Conservation (phyloP, 108 stramenopile genomes). For the Tribonema minus region DNA sequence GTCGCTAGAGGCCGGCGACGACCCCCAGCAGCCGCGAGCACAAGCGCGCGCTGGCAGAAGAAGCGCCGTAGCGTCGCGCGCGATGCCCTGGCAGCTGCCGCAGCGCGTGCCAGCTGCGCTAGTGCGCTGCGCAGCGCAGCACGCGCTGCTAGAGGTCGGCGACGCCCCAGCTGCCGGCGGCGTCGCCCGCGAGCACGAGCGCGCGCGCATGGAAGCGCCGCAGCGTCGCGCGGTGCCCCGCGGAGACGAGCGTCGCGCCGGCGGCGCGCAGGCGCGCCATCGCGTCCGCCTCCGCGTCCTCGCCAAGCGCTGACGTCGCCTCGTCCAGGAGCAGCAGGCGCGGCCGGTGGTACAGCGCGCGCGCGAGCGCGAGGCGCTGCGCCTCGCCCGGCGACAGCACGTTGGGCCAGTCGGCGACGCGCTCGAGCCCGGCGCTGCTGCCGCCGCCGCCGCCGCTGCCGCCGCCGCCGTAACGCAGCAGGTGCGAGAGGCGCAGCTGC, state of each 20-base stretch:
- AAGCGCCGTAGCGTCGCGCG: too few relatives aligned
- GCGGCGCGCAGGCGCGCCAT: not conserved
- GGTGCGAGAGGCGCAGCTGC: constrained; percentile 11
- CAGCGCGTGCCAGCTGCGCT: too few relatives aligned
- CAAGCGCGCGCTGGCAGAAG: too few relatives aligned
- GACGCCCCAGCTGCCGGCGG: not conserved
- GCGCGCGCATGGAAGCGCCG: not conserved
- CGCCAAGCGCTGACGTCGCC: constrained; percentile 12
- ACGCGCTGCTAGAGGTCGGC: not conserved
- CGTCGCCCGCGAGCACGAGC: constrained; percentile 9
- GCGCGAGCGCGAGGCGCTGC: constrained; percentile 24
- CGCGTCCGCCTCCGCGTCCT: constrained; percentile 10
- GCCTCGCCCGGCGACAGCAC: constrained; percentile 22
- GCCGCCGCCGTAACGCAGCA: not conserved
- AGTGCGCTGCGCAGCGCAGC: not conserved
- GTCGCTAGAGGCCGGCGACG: too few relatives aligned
- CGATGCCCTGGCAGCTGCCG: too few relatives aligned
- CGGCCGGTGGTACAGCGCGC: constrained; percentile 20
- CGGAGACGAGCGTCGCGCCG: constrained; percentile 24
- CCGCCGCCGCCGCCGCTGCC: not conserved
- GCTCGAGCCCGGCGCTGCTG: not conserved
- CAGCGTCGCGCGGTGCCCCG: constrained; percentile 34
- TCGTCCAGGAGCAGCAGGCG: constrained; percentile 35
- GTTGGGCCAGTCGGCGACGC: constrained; percentile 13
- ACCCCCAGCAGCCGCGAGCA: too few relatives aligned